phyloP scores from a whole-genome alignment of 345 rosid genomes.

The Ceriops zippeliana region DNA sequence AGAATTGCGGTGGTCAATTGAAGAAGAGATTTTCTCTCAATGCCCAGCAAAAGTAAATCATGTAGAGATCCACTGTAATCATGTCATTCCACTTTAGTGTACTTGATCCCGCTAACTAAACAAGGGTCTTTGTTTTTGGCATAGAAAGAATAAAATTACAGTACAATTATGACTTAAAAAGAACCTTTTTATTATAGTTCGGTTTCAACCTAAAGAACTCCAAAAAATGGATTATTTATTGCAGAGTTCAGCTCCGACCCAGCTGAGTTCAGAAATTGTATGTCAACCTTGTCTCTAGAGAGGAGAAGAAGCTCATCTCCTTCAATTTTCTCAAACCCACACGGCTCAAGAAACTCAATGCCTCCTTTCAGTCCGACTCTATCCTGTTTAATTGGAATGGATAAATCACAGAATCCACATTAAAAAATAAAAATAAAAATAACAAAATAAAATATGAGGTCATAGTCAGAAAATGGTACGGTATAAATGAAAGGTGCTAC shows the following conservation, averaged over 20 bases:
- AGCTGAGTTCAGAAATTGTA: slow-evolving; percentile 70
- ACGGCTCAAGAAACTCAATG: slow-evolving; percentile 72
- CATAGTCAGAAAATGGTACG: too few relatives aligned
- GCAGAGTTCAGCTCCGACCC: slow-evolving; percentile 96
- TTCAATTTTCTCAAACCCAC: slow-evolving; percentile 82
- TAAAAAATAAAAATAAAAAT: not conserved
- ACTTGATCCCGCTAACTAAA: too few relatives aligned
- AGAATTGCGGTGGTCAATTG: too few relatives aligned
- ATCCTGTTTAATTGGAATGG: slow-evolving; percentile 52
- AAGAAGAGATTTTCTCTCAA: too few relatives aligned
- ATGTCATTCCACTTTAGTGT: too few relatives aligned
- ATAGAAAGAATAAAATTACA: too few relatives aligned
- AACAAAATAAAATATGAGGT: not conserved
- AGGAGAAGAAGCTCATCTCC: slow-evolving; percentile 73
- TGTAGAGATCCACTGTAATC: too few relatives aligned
- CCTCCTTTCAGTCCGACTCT: slow-evolving; percentile 84
- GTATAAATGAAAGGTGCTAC: too few relatives aligned
- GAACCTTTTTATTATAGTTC: not conserved
- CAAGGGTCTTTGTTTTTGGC: not conserved
- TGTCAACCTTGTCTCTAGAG: slow-evolving; percentile 68
- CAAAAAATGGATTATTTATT: slow-evolving; percentile 86
- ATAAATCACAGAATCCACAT: not conserved
- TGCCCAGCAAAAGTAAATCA: too few relatives aligned
- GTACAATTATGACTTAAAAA: not conserved
- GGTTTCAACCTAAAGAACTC: slow-evolving; percentile 51